Base-by-base conservation (phyloP, 2,329 filamentous ascomycete genomes). In the Diaporthe vaccinii region DNA sequence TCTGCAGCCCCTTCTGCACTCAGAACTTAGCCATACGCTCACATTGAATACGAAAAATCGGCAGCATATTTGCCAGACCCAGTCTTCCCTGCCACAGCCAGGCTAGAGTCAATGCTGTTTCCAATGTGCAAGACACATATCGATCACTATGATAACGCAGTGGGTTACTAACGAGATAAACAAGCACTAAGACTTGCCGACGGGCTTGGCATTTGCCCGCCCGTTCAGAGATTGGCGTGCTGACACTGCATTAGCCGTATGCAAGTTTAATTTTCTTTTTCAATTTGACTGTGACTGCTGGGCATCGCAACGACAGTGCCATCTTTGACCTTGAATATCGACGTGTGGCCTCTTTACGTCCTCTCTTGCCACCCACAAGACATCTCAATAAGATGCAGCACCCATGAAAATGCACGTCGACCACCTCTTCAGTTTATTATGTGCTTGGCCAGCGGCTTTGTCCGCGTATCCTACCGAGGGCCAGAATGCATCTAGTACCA, bases 401-500 rank as follows among this genome's bases (percentile, higher is more conserved):
- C 2, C n/a, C 15, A 1, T n/a, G 15, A 55, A 41, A 3, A 69
- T 69, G 65, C 49, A 49, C 31, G 15, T 9, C 51, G 2, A 15
- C 1, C 22, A 22, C 2, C 4, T 39, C 9, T 7, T 55, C 49
- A 28, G 17, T 15, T 4, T 22, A 28, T 12, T 10, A 2, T 31
- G 7, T 15, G n/a, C 10, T 14, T 55, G 49, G 49, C 31, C 17
- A 28, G 49, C 53, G 7, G 20, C n/a, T 2, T 2, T 46, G 20
- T 20, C 39, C 1, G 49, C 39, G 3, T 20, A 73, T 44, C 20
- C 31, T 34, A 12, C 25, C 4, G 22, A 28, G 10, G 10, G 34
- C 25, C 46, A 65, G 8, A 57, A 75, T 28, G 28, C 55, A 8
- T n/a, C 74, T 22, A 55, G 22, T 17, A 68, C 71, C 65, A 41